These are phyloP conservation scores for Sclerotinia glacialis DNA, from an alignment of 2,329 filamentous ascomycete genomes.

Conservation along the genomic window DNA sequence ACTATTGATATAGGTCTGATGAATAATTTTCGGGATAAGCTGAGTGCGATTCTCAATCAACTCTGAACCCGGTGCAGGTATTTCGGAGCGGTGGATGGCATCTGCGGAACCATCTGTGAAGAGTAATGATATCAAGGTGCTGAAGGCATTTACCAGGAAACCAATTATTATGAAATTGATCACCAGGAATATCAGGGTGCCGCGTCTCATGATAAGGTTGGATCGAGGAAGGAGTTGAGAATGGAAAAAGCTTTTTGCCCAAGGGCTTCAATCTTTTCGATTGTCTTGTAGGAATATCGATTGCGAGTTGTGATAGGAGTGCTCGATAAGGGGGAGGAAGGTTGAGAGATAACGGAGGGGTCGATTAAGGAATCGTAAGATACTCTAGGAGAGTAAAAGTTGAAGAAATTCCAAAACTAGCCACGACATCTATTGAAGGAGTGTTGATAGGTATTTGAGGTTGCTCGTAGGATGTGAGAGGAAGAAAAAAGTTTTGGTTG, in stretches of 20 bases:
- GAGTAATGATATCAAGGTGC: conserved; percentile 68
- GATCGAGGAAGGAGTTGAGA: background rate
- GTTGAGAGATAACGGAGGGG: conserved; percentile 6
- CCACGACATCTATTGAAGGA: background rate
- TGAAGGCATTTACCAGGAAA: conserved; percentile 64
- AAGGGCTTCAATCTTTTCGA: background rate
- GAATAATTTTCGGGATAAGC: conserved; percentile 73
- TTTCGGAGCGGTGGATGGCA: conserved; percentile 63
- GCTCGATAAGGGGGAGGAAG: background rate
- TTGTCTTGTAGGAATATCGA: background rate
- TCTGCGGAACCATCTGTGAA: conserved; percentile 65
- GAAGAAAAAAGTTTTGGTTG: background rate
- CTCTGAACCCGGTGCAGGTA: conserved; percentile 62
- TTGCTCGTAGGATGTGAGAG: background rate
- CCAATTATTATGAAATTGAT: conserved; percentile 62
- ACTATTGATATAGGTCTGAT: conserved; percentile 72
- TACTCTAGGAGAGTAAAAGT: conserved; percentile 1
- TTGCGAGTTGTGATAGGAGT: background rate
- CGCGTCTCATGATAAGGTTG: conserved; percentile 37
- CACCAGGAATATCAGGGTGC: conserved; percentile 43
- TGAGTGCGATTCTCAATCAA: conserved; percentile 54
- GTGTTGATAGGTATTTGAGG: background rate
- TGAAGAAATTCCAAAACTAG: background rate
- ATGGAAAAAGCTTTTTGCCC: background rate
- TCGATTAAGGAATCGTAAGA: background rate